Conservation (phyloP, 768 basidiomycete genomes). For the Pleurotus djamor region DNA sequence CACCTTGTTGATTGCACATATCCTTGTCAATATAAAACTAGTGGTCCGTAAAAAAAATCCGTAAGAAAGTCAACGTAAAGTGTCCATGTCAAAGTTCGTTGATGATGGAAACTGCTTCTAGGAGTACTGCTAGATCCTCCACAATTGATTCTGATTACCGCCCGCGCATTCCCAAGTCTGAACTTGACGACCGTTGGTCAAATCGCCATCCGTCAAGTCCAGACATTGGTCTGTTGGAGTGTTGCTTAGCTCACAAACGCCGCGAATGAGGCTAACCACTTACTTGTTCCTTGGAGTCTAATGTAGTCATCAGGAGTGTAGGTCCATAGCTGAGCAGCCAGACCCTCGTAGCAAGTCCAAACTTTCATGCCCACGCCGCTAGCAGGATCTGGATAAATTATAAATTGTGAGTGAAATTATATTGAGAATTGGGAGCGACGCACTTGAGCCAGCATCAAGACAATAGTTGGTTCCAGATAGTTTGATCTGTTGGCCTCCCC, state of each 20-base stretch:
- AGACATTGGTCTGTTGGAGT: slow-evolving; percentile 15
- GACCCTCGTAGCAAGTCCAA: slow-evolving; percentile 17
- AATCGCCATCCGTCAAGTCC: slow-evolving; percentile 17
- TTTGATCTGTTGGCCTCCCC: slow-evolving; percentile 22
- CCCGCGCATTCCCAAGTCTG: slow-evolving; percentile 18
- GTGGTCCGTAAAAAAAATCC: neutral
- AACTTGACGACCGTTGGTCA: slow-evolving; percentile 14
- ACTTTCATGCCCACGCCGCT: slow-evolving; percentile 20
- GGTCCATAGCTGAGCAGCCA: slow-evolving; percentile 17
- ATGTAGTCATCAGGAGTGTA: slow-evolving; percentile 13
- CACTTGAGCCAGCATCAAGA: slow-evolving; percentile 30
- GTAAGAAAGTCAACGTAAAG: neutral
- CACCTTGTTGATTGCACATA: too few species aligned
- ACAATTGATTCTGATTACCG: slow-evolving; percentile 15
- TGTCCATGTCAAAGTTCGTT: neutral
- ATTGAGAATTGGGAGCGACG: slow-evolving; percentile 5
- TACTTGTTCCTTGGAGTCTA: slow-evolving; percentile 9
- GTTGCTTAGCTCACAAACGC: neutral
- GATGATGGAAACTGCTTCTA: neutral
- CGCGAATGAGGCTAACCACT: neutral
- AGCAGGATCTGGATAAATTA: slow-evolving; percentile 8
- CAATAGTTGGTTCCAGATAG: slow-evolving; percentile 29
- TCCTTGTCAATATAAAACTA: neutral
- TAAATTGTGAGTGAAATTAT: neutral
- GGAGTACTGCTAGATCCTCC: slow-evolving; percentile 4